These are phyloP conservation scores for Claviceps arundinis DNA, from an alignment of 2,329 filamentous ascomycete genomes.

Conservation along the genomic window DNA sequence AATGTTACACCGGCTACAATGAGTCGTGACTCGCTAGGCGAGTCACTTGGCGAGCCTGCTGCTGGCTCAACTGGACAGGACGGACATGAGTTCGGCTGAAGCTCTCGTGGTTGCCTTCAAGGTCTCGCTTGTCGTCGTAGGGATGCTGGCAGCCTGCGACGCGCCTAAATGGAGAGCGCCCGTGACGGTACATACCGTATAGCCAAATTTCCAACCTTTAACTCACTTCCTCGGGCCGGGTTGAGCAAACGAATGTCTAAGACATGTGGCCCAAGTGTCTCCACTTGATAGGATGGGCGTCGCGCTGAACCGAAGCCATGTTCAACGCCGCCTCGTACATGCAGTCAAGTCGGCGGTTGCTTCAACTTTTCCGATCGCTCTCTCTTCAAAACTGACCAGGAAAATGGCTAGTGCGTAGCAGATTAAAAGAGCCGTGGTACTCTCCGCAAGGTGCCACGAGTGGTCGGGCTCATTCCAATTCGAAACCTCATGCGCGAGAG, in stretches of 20 bases:
- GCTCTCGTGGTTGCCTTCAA: background rate
- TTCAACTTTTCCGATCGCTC: background rate
- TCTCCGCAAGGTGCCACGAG: background rate
- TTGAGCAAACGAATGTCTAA: background rate
- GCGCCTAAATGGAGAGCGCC: background rate
- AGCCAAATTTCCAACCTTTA: background rate
- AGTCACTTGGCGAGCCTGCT: background rate
- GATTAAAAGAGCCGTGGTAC: background rate
- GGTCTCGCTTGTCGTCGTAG: background rate
- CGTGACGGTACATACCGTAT: background rate
- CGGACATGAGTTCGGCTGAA: background rate
- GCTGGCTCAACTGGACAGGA: no score
- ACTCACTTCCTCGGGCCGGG: background rate
- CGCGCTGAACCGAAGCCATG: background rate
- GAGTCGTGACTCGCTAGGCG: background rate
- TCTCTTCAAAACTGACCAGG: background rate
- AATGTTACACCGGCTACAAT: background rate
- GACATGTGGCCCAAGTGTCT: slow-evolving; percentile 1
- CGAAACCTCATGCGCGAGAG: background rate
- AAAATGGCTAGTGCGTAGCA: background rate
- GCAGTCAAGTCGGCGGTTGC: background rate
- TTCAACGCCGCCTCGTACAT: background rate
- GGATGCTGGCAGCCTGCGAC: background rate
- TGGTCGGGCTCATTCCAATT: background rate
- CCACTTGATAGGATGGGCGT: slow-evolving; percentile 1